phyloP scores from a whole-genome alignment of 495 filamentous ascomycete genomes.

The Durotheca rogersii region DNA sequence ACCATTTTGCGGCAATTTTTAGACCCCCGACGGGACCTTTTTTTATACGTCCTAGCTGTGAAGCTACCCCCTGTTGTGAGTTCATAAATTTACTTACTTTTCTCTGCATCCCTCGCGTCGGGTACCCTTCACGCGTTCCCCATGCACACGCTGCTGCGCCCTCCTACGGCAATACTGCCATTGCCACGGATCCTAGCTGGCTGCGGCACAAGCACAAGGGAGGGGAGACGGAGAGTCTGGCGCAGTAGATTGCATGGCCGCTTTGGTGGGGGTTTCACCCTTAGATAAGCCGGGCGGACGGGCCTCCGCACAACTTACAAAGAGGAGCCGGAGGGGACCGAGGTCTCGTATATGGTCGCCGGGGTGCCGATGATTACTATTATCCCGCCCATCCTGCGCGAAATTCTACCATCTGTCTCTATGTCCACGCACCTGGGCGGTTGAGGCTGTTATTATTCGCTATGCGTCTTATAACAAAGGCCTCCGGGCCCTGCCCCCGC shows the following conservation, averaged over 20 bases:
- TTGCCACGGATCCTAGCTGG: too few relatives aligned
- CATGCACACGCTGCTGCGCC: neutral
- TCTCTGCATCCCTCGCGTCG: too few relatives aligned
- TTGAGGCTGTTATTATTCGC: neutral
- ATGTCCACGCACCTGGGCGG: conserved; percentile 5
- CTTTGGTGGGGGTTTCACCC: conserved; percentile 3
- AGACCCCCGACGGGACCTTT: conserved; percentile 7
- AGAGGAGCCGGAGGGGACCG: conserved; percentile 28
- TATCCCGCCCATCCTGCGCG: conserved; percentile 10
- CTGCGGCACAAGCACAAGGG: too few relatives aligned
- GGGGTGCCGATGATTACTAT: conserved; percentile 28
- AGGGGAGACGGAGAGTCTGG: too few relatives aligned
- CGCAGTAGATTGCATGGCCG: neutral
- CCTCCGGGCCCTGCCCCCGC: conserved; percentile 6
- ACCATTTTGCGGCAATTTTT: conserved; percentile 21
- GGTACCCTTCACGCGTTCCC: too few relatives aligned
- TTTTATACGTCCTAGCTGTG: neutral
- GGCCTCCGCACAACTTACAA: conserved; percentile 16
- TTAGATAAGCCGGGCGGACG: conserved; percentile 7
- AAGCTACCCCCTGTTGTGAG: conserved; percentile 2
- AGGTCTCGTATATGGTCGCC: conserved; percentile 17
- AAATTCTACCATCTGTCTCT: neutral
- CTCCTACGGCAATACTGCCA: too few relatives aligned
- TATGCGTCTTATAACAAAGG: conserved; percentile 11
- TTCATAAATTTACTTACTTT: conserved; percentile 16